phyloP scores from a whole-genome alignment of 306 rosid species.

The Macrotyloma uniflorum region DNA sequence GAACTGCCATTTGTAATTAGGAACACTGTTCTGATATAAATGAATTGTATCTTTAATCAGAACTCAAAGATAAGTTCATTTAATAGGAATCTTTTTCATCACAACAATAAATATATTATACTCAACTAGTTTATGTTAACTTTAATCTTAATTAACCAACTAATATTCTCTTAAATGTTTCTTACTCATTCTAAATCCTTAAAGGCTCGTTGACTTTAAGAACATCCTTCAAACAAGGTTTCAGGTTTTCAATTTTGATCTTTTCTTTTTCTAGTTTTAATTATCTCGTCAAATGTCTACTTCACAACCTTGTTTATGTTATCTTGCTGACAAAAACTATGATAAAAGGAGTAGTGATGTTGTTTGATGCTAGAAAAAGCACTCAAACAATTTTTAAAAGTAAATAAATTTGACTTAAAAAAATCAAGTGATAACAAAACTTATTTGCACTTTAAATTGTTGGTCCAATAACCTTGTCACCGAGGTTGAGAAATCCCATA shows the following conservation, averaged over 20 bases:
- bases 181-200: background rate
- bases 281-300: conserved; percentile 23
- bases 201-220: conserved; percentile 26
- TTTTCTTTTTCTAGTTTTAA: background rate
- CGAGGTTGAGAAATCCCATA: no score
- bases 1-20: conserved; percentile 16
- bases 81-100: background rate
- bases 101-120: background rate
- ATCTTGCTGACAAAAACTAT: conserved; percentile 4
- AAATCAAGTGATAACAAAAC: conserved; percentile 5
- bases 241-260: background rate
- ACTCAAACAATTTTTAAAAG: conserved; percentile 1
- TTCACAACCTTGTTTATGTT: conserved; percentile 22
- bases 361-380: conserved; percentile 29
- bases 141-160: conserved; percentile 12
- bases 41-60: background rate
- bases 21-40: background rate
- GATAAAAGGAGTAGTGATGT: background rate
- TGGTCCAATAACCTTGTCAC: conserved; percentile 32
- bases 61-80: background rate
- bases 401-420: background rate
- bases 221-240: background rate
- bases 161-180: background rate
- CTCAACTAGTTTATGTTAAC: background rate
- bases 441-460: conserved; percentile 20